Base-by-base conservation (phyloP, 106 monocot species). In the Iris macrosiphon region DNA sequence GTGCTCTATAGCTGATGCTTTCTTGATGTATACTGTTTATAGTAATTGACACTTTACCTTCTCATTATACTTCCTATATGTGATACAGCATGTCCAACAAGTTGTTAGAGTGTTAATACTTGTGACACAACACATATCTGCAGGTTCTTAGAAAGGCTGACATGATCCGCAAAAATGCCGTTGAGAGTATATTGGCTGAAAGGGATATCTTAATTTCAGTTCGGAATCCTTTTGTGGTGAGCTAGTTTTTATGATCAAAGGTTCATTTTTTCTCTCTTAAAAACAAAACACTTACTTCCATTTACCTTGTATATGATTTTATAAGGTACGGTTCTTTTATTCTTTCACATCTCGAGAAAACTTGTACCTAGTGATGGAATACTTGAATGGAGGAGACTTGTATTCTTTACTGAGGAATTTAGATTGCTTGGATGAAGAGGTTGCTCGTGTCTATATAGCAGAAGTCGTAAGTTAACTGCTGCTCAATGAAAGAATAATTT, bases 121-220 rank as follows among this genome's bases (percentile, higher is more conserved):
- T 62, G 45, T n/a, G n/a, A n/a, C n/a, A n/a, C 40, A 24, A 44
- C 34, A 40, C 38, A 22, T 74, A 41, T 68, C 7, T 70, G 18
- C 70, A 98, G 98, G 98, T 98, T 34, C 83, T 98, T 29, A 98
- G 68, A 61, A 98, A 98, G 65, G 98, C 98, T 38, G 98, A 98
- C 66, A 98, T 98, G 98, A 98, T 98, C 20, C 86, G 98, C 0
- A 98, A 98, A 71, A 98, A 98, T 87, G 91, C 98, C 62, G 98
- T 98, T 44, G 98, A 98, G 75, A 98, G 91, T 71, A 98, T 98
- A 60, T 70, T 98, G 63, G 98, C 98, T 40, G 98, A 98, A 66
- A 82, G 98, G 22, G 78, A 98, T 65, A 98, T 98, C 67, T 60
- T 98, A 59, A 98, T 98, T 19, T 81, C 98, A 23, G 98, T 98